Conservation (phyloP, 306 rosid species). For the Inga laurina region DNA sequence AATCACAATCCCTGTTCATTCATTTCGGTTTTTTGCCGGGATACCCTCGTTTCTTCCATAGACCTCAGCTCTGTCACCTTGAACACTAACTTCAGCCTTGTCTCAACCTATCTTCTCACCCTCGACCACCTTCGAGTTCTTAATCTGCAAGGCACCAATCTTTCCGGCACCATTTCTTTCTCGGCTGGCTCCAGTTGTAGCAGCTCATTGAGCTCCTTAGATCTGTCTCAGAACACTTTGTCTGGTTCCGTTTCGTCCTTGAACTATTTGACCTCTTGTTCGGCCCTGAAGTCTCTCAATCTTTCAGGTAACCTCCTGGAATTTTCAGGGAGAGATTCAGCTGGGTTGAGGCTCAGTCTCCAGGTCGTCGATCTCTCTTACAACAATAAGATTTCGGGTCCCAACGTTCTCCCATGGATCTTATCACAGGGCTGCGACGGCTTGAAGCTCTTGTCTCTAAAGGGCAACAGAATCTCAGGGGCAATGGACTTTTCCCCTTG, state of each 20-base stretch:
- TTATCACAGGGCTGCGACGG: conserved; percentile 44
- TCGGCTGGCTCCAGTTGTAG: conserved; percentile 43
- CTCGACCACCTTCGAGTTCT: neutral
- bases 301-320: conserved; percentile 47
- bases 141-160: neutral
- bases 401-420: conserved; percentile 51
- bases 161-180: conserved; percentile 12
- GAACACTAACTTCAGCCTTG: neutral
- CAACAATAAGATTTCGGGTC: conserved; percentile 56
- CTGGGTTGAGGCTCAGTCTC: conserved; percentile 37
- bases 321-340: conserved; percentile 24
- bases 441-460: conserved; percentile 40
- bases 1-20: neutral
- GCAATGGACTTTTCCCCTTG: conserved; percentile 44
- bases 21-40: neutral
- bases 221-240: conserved; percentile 55
- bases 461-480: conserved; percentile 55
- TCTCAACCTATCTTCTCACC: neutral
- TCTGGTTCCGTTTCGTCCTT: conserved; percentile 51
- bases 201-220: conserved; percentile 46
- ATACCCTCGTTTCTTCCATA: neutral
- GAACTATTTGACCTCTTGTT: conserved; percentile 41
- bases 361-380: conserved; percentile 59
- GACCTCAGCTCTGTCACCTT: neutral
- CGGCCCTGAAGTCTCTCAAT: conserved; percentile 45